phyloP scores from a whole-genome alignment of 495 filamentous ascomycete genomes.

The Tuber aestivum region DNA sequence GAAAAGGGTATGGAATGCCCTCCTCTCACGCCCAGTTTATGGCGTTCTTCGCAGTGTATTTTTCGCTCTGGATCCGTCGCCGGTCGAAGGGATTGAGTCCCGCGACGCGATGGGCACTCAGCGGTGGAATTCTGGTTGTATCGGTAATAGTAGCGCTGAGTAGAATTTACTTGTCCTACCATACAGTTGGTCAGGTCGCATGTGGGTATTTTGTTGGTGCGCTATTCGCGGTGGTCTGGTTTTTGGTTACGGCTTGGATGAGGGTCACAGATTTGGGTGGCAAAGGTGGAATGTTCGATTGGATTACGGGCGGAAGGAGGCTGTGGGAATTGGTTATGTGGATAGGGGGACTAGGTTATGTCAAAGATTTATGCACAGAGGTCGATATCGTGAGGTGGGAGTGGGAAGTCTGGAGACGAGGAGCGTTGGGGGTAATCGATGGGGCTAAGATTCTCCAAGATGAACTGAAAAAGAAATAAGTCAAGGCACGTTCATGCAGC shows the following conservation, averaged over 20 bases:
- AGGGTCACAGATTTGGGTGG: conserved; percentile 55
- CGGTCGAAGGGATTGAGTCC: conserved; percentile 48
- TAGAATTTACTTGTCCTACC: conserved; percentile 86
- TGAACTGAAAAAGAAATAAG: conserved; percentile 24
- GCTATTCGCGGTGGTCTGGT: conserved; percentile 72
- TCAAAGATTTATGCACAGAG: conserved; percentile 79
- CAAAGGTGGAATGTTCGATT: conserved; percentile 67
- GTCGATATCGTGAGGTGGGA: conserved; percentile 88
- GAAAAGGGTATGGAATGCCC: conserved; percentile 99
- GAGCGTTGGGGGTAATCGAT: conserved; percentile 33
- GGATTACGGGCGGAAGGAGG: conserved; percentile 54
- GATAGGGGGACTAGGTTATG: conserved; percentile 58
- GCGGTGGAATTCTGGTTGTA: conserved; percentile 26
- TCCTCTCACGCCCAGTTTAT: conserved; percentile 94
- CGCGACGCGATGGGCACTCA: conserved; percentile 38
- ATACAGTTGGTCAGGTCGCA: conserved; percentile 79
- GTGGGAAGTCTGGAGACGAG: conserved; percentile 74
- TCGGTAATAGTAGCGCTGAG: conserved; percentile 71
- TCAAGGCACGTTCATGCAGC: neutral
- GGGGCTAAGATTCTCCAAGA: conserved; percentile 18
- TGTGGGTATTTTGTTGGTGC: conserved; percentile 69
- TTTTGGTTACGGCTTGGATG: conserved; percentile 58
- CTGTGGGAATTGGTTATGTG: conserved; percentile 63
- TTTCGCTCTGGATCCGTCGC: conserved; percentile 72
- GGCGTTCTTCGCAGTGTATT: conserved; percentile 75